phyloP scores from a whole-genome alignment of 1,139 yeast species.

The Sugiyamaella japonica region DNA sequence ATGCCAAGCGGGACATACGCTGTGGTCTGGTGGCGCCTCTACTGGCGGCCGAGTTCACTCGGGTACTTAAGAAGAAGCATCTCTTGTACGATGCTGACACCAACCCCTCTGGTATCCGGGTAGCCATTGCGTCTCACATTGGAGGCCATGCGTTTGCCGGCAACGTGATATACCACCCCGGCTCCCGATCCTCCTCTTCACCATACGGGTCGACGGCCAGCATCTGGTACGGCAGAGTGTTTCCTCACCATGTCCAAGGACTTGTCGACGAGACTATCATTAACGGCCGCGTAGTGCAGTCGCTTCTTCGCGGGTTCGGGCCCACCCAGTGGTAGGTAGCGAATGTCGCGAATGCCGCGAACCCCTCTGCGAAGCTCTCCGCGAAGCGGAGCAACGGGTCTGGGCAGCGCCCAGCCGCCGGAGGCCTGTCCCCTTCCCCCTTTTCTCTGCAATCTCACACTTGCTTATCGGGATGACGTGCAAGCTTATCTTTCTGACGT shows the following conservation, averaged over 20 bases:
- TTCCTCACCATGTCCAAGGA: conserved; percentile 65
- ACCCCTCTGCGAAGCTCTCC: neutral
- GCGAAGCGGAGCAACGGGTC: conserved; percentile 7
- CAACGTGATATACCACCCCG: conserved; percentile 56
- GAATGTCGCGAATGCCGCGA: too few relatives aligned
- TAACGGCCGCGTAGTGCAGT: conserved; percentile 51
- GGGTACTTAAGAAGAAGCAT: conserved; percentile 43
- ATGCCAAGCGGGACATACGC: conserved; percentile 58
- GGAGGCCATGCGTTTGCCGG: conserved; percentile 85
- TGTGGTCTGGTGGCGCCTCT: conserved; percentile 68
- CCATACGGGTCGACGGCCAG: neutral
- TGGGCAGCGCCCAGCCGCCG: conserved; percentile 10
- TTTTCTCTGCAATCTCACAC: too few relatives aligned
- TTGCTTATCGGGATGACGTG: conserved; percentile 2
- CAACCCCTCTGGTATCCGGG: conserved; percentile 42
- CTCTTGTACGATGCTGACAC: conserved; percentile 32
- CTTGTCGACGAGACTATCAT: conserved; percentile 56
- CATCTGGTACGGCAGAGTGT: conserved; percentile 73
- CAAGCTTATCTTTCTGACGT: neutral
- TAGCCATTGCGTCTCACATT: conserved; percentile 64
- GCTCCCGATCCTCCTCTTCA: neutral
- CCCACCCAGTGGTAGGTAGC: conserved; percentile 11
- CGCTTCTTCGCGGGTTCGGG: conserved; percentile 49
- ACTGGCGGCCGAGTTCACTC: conserved; percentile 51
- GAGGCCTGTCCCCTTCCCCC: too few relatives aligned